Base-by-base conservation (phyloP, 495 filamentous ascomycete genomes). In the Sabuloglossum arenarium region DNA sequence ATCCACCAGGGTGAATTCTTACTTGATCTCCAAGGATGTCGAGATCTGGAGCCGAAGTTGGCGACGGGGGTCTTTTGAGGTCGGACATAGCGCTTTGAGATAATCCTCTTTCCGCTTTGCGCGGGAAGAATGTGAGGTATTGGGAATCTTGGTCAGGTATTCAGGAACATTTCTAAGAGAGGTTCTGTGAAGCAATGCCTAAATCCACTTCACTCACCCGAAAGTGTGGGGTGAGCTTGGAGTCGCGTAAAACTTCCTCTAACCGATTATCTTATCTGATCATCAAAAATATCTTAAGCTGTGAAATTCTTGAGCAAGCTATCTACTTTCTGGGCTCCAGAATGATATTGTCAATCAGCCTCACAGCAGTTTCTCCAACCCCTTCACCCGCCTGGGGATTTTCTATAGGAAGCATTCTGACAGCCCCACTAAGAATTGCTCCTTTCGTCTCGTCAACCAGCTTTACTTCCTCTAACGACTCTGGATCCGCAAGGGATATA, bases 271-370 rank as follows among this genome's bases (percentile, higher is more conserved):
- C 34, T 37, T 37, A 37, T 37, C 34, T 37, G 34, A 37, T 37
- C 34, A 37, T 37, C 30, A 10, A 31, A 31, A 31, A 31, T 5
- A 31, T 10, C 10, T 31, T 31, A 31, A 31, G 4, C 30, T 31
- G 10, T 4, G 30, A 31, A n/a, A n/a, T n/a, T n/a, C n/a, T n/a
- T n/a, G n/a, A n/a, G n/a, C n/a, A n/a, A n/a, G n/a, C n/a, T n/a
- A n/a, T 47, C n/a, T 47, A 47, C 24, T n/a, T 47, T n/a, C 6
- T 47, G 50, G 54, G 32, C 37, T 23, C 8, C 21, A 72, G 58
- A 10, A 93, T 83, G 61, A 97, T 79, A 62, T 98, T 98, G 65
- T 98, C 91, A 65, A 98, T 96, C 65, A 98, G 68, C 55, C 91
- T 75, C 21, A 98, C 91, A 6, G 86, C 73, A 0, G 80, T 80